Base-by-base conservation (phyloP, 2,329 filamentous ascomycete genomes). In the Fusarium pseudoanthophilum region DNA sequence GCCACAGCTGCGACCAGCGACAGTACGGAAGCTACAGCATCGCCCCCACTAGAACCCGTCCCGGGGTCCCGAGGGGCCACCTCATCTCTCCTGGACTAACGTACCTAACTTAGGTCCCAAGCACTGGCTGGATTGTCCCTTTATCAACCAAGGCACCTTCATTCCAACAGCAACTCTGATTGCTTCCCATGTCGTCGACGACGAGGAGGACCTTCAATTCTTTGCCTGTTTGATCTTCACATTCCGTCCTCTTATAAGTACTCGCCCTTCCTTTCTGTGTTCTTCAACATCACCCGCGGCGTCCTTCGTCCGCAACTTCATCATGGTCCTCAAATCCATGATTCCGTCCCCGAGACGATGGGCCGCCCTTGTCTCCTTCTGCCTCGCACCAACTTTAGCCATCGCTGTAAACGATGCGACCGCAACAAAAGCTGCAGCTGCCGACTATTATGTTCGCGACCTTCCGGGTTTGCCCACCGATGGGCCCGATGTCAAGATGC, bases 401-500 rank as follows among this genome's bases (percentile, higher is more conserved):
- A 78, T 78, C 57, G 59, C 75, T 16, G 79, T 77, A 24, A 75
- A 78, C 24, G 73, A 74, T 26, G 48, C 42, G 36, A 69, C 42
- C 11, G n/a, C 42, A 67, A 81, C 76, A 28, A 79, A 79, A 28
- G 73, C 77, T 34, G 74, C 78, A 55, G 82, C 84, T 26, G 93
- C 92, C 37, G 95, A 99, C 82, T 99, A 98, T 83, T 98, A 92
- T 84, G 92, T 99, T 60, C 91, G 90, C 77, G 90, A 91, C 14
- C 87, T 99, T 26, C 96, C 96, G 11, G 96, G 97, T 37, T 91
- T 93, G 62, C 95, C 97, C 15, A 87, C 90, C 20, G 75, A 92
- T 60, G 76, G 90, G 26, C 91, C 94, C 42, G 84, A 94, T 69
- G 84, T 97, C 79, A 98, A 97, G 87, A 98, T 98, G 95, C 96